Percentiles rank a stretch among this genome's conserved stretches.
phyloP scores from a whole-genome alignment of 2,329 filamentous ascomycete genomes.

The Venturia effusa region DNA sequence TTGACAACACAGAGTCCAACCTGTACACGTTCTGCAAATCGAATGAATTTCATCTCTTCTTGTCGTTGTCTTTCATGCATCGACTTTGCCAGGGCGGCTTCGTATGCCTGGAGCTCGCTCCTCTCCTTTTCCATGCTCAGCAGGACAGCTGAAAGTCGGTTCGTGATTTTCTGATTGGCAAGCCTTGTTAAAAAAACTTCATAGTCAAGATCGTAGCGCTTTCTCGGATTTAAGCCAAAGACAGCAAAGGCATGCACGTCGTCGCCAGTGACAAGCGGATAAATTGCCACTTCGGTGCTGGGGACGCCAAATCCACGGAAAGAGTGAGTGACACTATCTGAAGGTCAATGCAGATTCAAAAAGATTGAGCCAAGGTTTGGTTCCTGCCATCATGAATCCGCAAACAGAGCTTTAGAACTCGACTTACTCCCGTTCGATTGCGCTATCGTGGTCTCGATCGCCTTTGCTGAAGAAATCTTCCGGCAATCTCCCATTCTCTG shows the following conservation, averaged over 20 bases:
- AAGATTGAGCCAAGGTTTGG: too few species aligned
- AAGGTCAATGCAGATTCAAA: not conserved
- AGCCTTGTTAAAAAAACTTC: not conserved
- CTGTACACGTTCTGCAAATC: constrained; percentile 27
- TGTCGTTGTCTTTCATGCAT: not conserved
- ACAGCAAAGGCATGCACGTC: not conserved
- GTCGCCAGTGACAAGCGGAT: not conserved
- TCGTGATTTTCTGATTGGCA: constrained; percentile 2
- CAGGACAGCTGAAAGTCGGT: not conserved
- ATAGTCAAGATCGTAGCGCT: not conserved
- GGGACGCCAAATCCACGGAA: not conserved
- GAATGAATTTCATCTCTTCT: constrained; percentile 4
- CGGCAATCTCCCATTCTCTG: not conserved
- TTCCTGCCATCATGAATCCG: too few species aligned
- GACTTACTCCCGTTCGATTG: not conserved
- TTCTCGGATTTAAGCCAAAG: constrained; percentile 4
- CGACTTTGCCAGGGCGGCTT: not conserved
- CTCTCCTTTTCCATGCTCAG: not conserved
- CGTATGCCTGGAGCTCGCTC: not conserved
- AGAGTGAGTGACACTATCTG: not conserved
- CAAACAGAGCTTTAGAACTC: too few species aligned
- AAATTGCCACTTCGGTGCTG: constrained; percentile 1
- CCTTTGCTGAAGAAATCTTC: not conserved
- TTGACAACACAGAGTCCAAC: constrained; percentile 50
- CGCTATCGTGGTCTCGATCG: not conserved